Evolutionary conservation across 306 rosid species (phyloP).

Genomic region (Styphnolobium japonicum): DNA sequence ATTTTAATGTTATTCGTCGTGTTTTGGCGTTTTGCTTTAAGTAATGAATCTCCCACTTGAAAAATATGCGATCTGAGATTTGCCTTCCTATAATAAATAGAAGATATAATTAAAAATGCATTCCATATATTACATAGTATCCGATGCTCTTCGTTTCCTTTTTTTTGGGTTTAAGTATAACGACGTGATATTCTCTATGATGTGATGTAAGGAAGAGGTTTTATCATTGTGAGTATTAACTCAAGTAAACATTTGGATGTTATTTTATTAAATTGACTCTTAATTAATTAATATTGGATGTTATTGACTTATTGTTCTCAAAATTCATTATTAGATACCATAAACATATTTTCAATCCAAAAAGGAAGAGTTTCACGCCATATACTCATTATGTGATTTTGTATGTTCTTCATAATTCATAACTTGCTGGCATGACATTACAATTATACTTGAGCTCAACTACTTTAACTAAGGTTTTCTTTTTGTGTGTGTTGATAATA

Average conservation of each 20-base stretch:
- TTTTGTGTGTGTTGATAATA: too few species aligned
- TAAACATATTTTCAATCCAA: too few species aligned
- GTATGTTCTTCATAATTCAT: too few species aligned
- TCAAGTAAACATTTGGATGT: not conserved
- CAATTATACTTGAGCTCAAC: not conserved
- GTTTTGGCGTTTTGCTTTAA: slow-evolving; percentile 1
- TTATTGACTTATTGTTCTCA: too few species aligned
- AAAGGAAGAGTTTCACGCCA: too few species aligned
- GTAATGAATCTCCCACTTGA: slow-evolving; percentile 9
- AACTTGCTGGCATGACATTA: not conserved
- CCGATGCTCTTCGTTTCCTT: slow-evolving; percentile 15
- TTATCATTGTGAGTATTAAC: not conserved
- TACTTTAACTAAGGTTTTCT: not conserved
- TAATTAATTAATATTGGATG: too few species aligned
- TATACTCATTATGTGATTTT: too few species aligned
- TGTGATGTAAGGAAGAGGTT: not conserved
- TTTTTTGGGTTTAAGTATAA: not conserved
- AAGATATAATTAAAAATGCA: not conserved
- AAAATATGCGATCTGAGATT: slow-evolving; percentile 39
- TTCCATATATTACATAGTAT: slow-evolving; percentile 16
- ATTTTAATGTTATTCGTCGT: slow-evolving; percentile 15
- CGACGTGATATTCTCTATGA: not conserved
- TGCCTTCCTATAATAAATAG: not conserved
- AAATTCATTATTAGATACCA: too few species aligned
- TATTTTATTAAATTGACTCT: not conserved